Evolutionary conservation across 1,284 basidiomycete genomes (phyloP).

Genomic region (Puccinia novopanici): DNA sequence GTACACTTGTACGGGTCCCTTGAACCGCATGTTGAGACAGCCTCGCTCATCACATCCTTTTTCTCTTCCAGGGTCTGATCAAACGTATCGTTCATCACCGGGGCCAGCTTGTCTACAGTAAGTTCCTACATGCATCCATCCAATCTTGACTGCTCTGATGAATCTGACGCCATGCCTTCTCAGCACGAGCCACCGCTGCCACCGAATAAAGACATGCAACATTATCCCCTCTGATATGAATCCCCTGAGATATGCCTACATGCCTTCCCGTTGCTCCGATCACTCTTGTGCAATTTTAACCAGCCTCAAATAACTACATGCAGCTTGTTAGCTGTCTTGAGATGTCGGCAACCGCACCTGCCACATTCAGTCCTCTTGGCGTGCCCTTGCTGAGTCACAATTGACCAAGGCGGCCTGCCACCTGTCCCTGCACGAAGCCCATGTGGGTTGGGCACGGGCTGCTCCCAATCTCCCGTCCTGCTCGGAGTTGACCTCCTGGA

Average conservation of each 20-base stretch:
- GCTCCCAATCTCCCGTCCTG: no score
- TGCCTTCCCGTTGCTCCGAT: not conserved
- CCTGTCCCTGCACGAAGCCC: no score
- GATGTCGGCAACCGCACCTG: not conserved
- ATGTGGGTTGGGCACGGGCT: no score
- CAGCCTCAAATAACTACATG: not conserved
- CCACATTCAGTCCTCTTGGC: no score
- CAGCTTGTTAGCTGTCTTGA: not conserved
- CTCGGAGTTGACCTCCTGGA: no score
- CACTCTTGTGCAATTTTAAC: not conserved
- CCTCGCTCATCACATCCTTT: not conserved
- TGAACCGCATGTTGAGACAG: not conserved
- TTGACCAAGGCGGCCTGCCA: no score
- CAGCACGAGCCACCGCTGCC: constrained; percentile 48
- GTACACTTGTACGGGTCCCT: not conserved
- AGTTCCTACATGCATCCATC: not conserved
- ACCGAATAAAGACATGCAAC: constrained; percentile 30
- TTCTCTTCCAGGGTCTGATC: constrained; percentile 65
- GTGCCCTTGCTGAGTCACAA: no score
- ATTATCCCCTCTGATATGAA: not conserved
- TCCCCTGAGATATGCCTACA: not conserved
- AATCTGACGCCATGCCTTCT: not conserved
- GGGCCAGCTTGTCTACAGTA: constrained; percentile 89
- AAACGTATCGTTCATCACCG: constrained; percentile 96
- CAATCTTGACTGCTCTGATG: not conserved